phyloP scores from a whole-genome alignment of 2,329 filamentous ascomycete genomes.

The Monilinia polystroma region DNA sequence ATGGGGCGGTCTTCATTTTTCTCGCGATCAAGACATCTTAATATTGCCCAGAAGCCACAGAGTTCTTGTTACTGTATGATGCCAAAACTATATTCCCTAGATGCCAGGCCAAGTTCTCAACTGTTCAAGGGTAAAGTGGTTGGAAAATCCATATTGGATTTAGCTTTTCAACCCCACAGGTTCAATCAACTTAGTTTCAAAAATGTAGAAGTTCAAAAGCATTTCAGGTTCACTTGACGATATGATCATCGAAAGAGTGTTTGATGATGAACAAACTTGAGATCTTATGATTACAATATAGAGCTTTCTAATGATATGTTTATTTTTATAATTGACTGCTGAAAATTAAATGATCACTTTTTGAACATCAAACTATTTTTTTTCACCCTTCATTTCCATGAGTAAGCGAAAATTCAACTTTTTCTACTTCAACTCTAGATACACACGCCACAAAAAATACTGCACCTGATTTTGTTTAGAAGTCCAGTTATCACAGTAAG shows the following conservation, averaged over 20 bases:
- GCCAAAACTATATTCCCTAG: background rate
- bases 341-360: background rate
- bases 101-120: background rate
- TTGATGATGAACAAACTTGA: rapidly evolving
- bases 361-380: background rate
- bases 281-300: background rate
- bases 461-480: background rate
- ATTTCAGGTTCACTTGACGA: background rate
- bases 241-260: background rate
- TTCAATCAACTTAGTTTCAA: background rate
- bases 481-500: too few species aligned
- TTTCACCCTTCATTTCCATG: conserved; percentile 7
- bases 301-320: background rate
- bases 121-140: background rate
- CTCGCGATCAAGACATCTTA: background rate
- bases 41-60: background rate
- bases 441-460: background rate
- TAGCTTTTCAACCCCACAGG: background rate
- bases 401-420: background rate
- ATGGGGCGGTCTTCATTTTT: background rate
- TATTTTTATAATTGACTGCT: too few species aligned
- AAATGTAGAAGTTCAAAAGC: conserved; percentile 1
- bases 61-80: background rate
- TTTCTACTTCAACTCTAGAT: background rate
- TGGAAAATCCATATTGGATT: background rate